Conservation (phyloP, 2,329 filamentous ascomycete genomes). For the Microdochium nivale region DNA sequence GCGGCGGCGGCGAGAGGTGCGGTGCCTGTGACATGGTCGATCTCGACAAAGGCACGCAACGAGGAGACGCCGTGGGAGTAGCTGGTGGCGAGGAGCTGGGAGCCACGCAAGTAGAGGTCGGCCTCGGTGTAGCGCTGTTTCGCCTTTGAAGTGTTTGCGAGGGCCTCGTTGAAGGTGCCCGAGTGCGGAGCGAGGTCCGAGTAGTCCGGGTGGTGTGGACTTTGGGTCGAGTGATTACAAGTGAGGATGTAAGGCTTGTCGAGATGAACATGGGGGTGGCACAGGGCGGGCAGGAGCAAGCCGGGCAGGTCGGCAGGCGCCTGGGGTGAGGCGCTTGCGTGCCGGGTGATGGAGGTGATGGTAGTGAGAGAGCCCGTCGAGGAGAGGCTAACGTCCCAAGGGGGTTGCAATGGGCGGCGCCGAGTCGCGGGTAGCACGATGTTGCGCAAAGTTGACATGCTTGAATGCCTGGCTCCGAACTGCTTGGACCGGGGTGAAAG, state of each 20-base stretch:
- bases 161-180: conserved; percentile 59
- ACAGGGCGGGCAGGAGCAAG: conserved; percentile 36
- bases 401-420: too few species aligned
- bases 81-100: conserved; percentile 57
- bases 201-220: conserved; percentile 40
- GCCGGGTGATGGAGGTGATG: neutral
- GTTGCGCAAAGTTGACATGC: too few species aligned
- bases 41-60: conserved; percentile 64
- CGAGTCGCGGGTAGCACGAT: too few species aligned
- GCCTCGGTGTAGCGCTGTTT: conserved; percentile 53
- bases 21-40: conserved; percentile 50
- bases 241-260: conserved; percentile 57
- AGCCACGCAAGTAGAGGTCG: conserved; percentile 57
- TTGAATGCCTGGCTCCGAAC: too few species aligned
- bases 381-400: neutral
- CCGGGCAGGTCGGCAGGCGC: conserved; percentile 5
- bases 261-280: conserved; percentile 66
- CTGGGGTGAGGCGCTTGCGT: neutral
- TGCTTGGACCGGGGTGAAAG: too few species aligned
- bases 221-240: conserved; percentile 11
- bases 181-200: conserved; percentile 47
- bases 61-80: conserved; percentile 56
- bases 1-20: conserved; percentile 40
- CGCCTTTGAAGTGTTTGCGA: conserved; percentile 39
- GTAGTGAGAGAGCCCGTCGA: neutral